Percentiles rank a stretch among this genome's conserved stretches.
phyloP scores from a whole-genome alignment of 23 red algal species.

The Chondrus crispus region DNA sequence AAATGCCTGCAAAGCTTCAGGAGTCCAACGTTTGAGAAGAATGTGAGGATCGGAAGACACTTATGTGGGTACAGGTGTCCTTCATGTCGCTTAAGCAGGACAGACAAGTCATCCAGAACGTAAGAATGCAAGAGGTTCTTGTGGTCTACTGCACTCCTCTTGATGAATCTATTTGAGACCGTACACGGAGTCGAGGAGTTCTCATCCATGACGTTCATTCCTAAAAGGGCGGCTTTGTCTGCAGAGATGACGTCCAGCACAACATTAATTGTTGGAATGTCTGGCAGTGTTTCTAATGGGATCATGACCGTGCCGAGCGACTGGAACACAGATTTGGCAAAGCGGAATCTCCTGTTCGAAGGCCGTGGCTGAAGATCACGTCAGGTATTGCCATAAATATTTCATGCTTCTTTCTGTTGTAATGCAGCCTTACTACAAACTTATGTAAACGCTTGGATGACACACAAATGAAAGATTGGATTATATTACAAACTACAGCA shows the following conservation, averaged over 20 bases:
- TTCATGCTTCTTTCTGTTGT: no score
- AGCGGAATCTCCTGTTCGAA: not conserved
- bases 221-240: not conserved
- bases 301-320: not conserved
- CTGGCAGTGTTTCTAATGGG: not conserved
- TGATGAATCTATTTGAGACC: not conserved
- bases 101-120: not conserved
- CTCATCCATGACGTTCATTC: not conserved
- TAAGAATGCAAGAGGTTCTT: not conserved
- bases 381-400: no score
- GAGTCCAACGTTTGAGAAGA: not conserved
- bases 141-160: not conserved
- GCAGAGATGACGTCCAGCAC: not conserved
- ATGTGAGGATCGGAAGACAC: not conserved
- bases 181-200: not conserved
- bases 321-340: not conserved
- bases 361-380: no score
- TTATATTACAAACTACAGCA: no score
- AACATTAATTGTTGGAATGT: not conserved
- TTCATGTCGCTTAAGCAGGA: not conserved
- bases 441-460: no score
- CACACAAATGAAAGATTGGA: no score
- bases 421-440: no score
- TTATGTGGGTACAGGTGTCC: not conserved
- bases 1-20: not conserved